These are phyloP conservation scores for Penicillium sp. DNA, from an alignment of 2,329 filamentous ascomycete species.

Conservation along the genomic window DNA sequence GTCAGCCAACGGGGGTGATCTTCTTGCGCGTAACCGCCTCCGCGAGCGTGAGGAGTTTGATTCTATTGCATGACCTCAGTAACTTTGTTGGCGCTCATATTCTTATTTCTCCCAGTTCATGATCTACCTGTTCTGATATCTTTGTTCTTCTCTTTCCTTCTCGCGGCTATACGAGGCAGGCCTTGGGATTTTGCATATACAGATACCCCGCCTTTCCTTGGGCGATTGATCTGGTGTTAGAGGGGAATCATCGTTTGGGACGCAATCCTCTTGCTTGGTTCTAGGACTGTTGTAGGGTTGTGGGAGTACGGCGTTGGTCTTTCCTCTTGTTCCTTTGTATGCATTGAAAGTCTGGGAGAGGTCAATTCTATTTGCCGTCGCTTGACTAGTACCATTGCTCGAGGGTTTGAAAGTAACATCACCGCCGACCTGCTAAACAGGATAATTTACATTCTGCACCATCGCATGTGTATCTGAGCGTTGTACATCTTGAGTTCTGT, in stretches of 20 bases:
- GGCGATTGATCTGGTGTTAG: conserved; percentile 30
- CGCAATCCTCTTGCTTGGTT: conserved; percentile 9
- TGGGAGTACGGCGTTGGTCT: conserved; percentile 22
- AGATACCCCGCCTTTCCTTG: conserved; percentile 24
- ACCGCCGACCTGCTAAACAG: not conserved
- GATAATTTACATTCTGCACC: not conserved
- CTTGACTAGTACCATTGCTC: not conserved
- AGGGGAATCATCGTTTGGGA: conserved; percentile 23
- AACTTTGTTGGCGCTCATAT: not conserved
- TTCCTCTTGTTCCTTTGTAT: not conserved
- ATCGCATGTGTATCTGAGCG: not conserved
- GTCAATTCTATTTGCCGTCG: not conserved
- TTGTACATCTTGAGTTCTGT: not conserved
- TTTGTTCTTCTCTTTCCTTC: conserved; percentile 1
- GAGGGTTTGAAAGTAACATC: not conserved
- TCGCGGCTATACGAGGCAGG: conserved; percentile 18
- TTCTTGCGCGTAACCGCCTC: conserved; percentile 79
- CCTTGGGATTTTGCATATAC: conserved; percentile 25
- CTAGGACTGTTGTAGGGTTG: conserved; percentile 5
- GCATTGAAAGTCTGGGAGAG: conserved; percentile 19
- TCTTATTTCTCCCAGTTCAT: conserved; percentile 15
- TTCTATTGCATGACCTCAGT: conserved; percentile 49
- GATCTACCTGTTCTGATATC: not conserved
- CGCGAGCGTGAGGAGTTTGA: conserved; percentile 69
- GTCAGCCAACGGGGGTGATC: conserved; percentile 81